Base-by-base conservation (phyloP, 106 monocot species). In the Platanthera zijinensis region DNA sequence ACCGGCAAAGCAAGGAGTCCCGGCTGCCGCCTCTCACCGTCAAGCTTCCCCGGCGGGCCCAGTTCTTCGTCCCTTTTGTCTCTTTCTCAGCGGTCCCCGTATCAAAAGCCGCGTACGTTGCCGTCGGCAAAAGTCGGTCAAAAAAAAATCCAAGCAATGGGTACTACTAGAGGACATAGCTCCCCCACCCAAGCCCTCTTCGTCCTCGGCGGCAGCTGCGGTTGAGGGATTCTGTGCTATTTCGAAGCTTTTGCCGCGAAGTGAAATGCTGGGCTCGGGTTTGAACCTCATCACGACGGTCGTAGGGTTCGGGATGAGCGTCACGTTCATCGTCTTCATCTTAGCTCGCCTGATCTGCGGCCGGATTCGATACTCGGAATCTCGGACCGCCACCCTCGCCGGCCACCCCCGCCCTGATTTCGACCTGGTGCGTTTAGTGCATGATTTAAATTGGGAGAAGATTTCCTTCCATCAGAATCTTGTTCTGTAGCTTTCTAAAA, bases 251-350 rank as follows among this genome's bases (percentile, higher is more conserved):
- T 71, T 48, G 48, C 6, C 25, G 67, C 67, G 70, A 11, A 71
- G 70, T 2, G 67, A 67, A 71, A 71, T 71, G 70, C 48, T 89
- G 56, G 83, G 79, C 8, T 89, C 77, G 71, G 82, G 87, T 7
- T 73, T 89, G 85, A 92, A 95, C 83, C 86, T 95, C 50, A 84
- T 88, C 69, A 88, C 84, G 50, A 90, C 92, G 46, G 84, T 88
- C 69, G 88, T 95, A 69, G 92, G 95, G 57, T 95, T 95, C 73
- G 88, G 85, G 25, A 88, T 95, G 86, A 92, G 92, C 81, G 84
- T 83, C 19, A 84, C 86, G 71, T 95, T 95, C 83, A 88, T 90
- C 61, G 83, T 90, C 15, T 95, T 95, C 78, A 71, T 95, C 45
- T 95, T 90, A 46, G 84, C 88, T 11, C 81, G 92, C 7, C 83